These are phyloP conservation scores for Verticillium zaregamsianum DNA, from an alignment of 2,329 filamentous ascomycete genomes.

Conservation along the genomic window DNA sequence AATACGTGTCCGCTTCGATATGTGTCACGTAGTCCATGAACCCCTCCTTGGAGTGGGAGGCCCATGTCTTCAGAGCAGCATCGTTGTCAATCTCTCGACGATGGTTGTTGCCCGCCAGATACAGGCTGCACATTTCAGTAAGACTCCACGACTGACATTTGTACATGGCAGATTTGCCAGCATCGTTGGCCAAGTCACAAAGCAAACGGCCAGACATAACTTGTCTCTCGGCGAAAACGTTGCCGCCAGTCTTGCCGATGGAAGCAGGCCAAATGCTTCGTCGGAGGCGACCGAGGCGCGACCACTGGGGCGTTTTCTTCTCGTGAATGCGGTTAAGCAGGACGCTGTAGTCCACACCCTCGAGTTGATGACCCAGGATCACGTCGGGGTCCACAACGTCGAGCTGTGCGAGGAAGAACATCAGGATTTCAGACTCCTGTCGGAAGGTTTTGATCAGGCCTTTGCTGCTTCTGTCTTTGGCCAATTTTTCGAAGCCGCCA, in stretches of 20 bases:
- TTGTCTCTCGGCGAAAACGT: conserved; percentile 90
- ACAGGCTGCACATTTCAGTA: conserved; percentile 94
- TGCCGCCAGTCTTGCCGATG: conserved; percentile 80
- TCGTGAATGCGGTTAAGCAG: conserved; percentile 82
- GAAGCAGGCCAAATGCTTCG: conserved; percentile 81
- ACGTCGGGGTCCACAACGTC: conserved; percentile 90
- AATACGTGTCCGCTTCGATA: conserved; percentile 93
- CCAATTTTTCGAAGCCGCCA: conserved; percentile 77
- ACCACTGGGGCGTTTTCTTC: conserved; percentile 92
- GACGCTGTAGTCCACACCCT: conserved; percentile 93
- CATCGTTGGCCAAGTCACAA: conserved; percentile 92
- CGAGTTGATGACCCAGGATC: conserved; percentile 89
- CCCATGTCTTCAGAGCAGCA: conserved; percentile 80
- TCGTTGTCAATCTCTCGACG: conserved; percentile 89
- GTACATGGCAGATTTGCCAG: conserved; percentile 93
- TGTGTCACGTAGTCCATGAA: conserved; percentile 92
- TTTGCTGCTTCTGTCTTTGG: conserved; percentile 65
- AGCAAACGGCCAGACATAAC: conserved; percentile 83
- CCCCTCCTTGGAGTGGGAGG: conserved; percentile 69
- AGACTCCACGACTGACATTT: conserved; percentile 98
- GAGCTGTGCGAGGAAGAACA: conserved; percentile 84
- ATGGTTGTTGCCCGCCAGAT: conserved; percentile 67
- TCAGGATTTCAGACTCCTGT: conserved; percentile 79
- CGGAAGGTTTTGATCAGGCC: conserved; percentile 78
- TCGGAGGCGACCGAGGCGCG: conserved; percentile 82